Evolutionary conservation across 805 yeast species (phyloP), one percentile per base, ranked within the genome.

Genomic region (Nakazawaea populi): DNA sequence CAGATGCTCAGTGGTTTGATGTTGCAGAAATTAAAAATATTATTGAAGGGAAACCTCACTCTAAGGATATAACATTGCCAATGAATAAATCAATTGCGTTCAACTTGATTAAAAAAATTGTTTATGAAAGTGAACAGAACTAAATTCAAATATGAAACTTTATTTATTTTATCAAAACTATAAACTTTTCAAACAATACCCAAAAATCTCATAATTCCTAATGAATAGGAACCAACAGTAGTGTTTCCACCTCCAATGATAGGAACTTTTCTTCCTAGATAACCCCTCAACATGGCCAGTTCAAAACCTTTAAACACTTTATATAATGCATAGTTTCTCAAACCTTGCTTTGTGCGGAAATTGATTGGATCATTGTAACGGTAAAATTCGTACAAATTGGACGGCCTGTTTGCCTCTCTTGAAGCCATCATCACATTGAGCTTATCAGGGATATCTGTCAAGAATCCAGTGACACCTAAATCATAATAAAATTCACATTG

Each of bases 1-100:
- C 72, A 27, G 96, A 89, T 61, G 96, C 96, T 12, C 74, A 80
- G 59, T 91, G 97, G 97, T 84, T 90, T 57, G 81, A 83, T 52
- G 69, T 76, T 2, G 68, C 65, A 1, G 82, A 77, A 41, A 72
- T 89, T 27, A 67, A 67, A 34, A 63, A 69, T 46, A 69, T 83
- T 24, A 59, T 68, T 8, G 55, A 56, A 2, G 57, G 60, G 34
- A 59, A 57, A 27, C 56, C 61, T 47, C 68, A 67, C 46, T 68
- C 71, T 0, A 72, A 69, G 35, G 70, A 68, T 9, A 67, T 77
- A 18, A 29, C 61, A 6, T 60, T 77, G 31, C 83, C 83, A 4
- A 64, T 67, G 59, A 60, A 63, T 9, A 72, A 72, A 48, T 68
- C 76, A 11, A 71, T 77, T 47, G 80, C 82, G 1, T 64, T 58